A percentile compares a stretch with the other conserved stretches of the same genome.
phyloP scores from a whole-genome alignment of 1,139 yeast species.

The Pichia cactophila region DNA sequence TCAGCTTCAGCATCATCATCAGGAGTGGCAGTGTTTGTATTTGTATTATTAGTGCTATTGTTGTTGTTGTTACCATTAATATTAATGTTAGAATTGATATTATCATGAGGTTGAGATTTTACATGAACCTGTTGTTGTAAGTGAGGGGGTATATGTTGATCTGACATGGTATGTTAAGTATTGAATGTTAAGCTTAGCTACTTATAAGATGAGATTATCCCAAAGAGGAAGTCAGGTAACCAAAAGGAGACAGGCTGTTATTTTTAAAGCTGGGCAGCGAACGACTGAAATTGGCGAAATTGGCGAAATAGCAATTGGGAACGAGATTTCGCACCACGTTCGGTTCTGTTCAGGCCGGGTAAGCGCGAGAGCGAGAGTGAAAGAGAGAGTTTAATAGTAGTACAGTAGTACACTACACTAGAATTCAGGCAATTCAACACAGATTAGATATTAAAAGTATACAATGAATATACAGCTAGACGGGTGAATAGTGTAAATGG shows the following conservation, averaged over 20 bases:
- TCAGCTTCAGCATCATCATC: background rate
- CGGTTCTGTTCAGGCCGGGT: too few relatives aligned
- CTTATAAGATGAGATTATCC: background rate
- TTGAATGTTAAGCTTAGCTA: background rate
- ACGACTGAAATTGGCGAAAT: too few relatives aligned
- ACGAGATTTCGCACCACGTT: too few relatives aligned
- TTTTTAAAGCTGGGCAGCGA: too few relatives aligned
- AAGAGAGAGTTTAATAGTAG: too few relatives aligned
- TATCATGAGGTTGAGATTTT: background rate
- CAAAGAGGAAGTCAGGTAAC: background rate
- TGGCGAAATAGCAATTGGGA: too few relatives aligned
- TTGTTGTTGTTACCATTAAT: too few relatives aligned
- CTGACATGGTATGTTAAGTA: background rate
- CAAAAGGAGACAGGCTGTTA: background rate
- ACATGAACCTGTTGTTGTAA: background rate
- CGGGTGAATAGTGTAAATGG: background rate
- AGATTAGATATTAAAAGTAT: background rate
- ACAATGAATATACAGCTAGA: background rate
- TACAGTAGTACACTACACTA: too few relatives aligned
- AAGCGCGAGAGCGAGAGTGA: too few relatives aligned
- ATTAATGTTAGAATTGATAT: background rate
- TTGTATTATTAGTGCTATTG: background rate
- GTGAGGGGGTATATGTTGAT: background rate
- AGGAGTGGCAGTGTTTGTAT: background rate
- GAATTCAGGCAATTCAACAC: background rate